These are phyloP conservation scores for Nicotiana rustica DNA, from an alignment of 305 asterid genomes.

Conservation along the genomic window DNA sequence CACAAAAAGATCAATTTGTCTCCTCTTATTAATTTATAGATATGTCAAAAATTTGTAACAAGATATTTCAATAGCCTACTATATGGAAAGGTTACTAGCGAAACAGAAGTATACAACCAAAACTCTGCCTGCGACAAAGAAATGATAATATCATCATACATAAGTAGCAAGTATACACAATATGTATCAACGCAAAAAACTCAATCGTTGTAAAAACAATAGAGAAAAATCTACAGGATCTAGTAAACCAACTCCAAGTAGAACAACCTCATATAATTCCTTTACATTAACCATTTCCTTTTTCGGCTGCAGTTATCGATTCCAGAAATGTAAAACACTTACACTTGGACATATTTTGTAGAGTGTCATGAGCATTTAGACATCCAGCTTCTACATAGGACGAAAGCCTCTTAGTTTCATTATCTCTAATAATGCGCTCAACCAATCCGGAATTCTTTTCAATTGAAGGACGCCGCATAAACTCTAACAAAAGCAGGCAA, in stretches of 20 bases:
- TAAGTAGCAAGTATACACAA: neutral
- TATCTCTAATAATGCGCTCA: constrained; percentile 58
- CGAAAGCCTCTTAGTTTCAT: constrained; percentile 61
- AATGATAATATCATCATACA: neutral
- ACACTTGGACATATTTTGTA: constrained; percentile 69
- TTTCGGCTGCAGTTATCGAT: neutral
- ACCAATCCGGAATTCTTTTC: constrained; percentile 55
- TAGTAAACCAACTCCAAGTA: neutral
- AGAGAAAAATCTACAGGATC: neutral
- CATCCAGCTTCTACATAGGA: constrained; percentile 78
- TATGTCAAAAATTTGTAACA: neutral
- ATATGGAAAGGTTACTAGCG: neutral
- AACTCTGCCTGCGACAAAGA: neutral
- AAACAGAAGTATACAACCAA: neutral
- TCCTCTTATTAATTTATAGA: neutral
- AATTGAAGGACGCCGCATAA: constrained; percentile 56
- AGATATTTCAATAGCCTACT: constrained; percentile 15
- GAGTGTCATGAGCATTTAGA: constrained; percentile 52
- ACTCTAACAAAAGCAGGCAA: constrained; percentile 49
- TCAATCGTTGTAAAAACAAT: neutral
- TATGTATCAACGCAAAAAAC: neutral
- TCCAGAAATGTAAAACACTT: constrained; percentile 43
- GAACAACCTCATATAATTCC: neutral
- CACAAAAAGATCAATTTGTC: neutral
- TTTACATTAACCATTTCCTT: neutral